Evolutionary conservation across 768 basidiomycete genomes (phyloP), one percentile per base, ranked within the genome.

Genomic region (Peribolospora kevripleyi): DNA sequence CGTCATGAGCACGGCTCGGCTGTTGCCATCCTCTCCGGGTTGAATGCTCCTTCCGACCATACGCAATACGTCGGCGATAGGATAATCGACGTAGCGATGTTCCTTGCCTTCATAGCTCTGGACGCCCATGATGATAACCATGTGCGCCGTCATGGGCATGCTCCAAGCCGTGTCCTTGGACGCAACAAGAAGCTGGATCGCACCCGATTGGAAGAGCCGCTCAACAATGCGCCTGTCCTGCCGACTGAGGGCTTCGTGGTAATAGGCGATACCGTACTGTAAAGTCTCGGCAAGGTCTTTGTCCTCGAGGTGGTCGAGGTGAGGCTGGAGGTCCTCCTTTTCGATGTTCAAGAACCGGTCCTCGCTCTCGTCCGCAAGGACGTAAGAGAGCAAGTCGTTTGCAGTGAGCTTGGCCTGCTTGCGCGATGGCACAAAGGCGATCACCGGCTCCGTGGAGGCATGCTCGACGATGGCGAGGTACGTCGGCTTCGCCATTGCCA

Each of bases 51-150:
- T 77, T 47, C 91, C 93, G 80, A 97, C 91, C 91, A 98, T 97
- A 65, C 97, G 93, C 2, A 97, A 75, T 5, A 98, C 84, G 62
- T 97, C 91, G 76, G 91, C 91, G 56, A 98, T 87, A 3, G 91
- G 88, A 65, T 97, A 95, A 67, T 97, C 93, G 60, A 90, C 75
- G 61, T 98, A 98, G 48, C 93, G 83, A 65, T 97, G 93, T 63
- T 98, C 93, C 68, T 87, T 84, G 64, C 91, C 91, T 67, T 97
- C 90, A 62, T 83, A 97, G 57, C 69, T 81, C 64, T 98, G 93
- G 0, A 95, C 88, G n/a, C 91, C 91, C 90, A 97, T 95, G 62
- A 98, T 86, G 65, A 98, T 80, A 47, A 95, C 90, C 86, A 97
- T 93, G 68, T 93, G 90, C 56, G 84, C 80, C 0, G 86, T 78